Evolutionary conservation across 2,329 filamentous ascomycete species (phyloP), one percentile per base, ranked within the genome.

Genomic region (Diaporthe sp.): DNA sequence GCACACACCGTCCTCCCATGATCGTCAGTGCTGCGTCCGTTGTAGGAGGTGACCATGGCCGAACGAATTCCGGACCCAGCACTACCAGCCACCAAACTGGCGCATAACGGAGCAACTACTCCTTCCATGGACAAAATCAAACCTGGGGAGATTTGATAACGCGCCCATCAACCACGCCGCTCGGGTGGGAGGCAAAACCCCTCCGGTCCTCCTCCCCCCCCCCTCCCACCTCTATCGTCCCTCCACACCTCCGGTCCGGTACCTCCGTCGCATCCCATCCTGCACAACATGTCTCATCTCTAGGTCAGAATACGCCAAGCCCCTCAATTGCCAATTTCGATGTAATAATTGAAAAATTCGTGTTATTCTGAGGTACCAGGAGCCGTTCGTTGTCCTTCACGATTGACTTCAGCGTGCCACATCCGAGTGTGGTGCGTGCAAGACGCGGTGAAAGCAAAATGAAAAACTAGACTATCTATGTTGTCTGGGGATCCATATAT

Each of bases 81-180:
- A 70, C 65, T 55, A 70, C 65, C 65, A 70, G 65, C 65, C 65
- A 70, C 49, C 65, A 70, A 28, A 42, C 65, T 55, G 65, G 49
- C 47, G 65, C 65, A 55, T 28, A 42, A 55, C 49, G 65, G 49
- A 55, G 65, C 15, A 70, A 28, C 17, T 42, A 25, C 65, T 70
- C 65, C 65, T 42, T 39, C 31, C 65, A 55, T 39, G 65, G 47
- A 13, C 15, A 70, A 8, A 53, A 42, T 28, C 34, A 15, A 22
- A n/a, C 31, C 49, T 15, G 65, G 47, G 47, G 34, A 28, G 8
- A 34, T 55, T 42, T 55, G 49, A 28, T 12, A 10, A 22, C 9
- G 65, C 49, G 37, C 47, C 12, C 65, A 17, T 55, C 34, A 15
- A 31, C 49, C 47, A 28, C 31, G 25, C 31, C 25, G 28, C 7